Base-by-base conservation (phyloP, 495 filamentous ascomycete genomes). In the Glutinoglossum americanum region DNA sequence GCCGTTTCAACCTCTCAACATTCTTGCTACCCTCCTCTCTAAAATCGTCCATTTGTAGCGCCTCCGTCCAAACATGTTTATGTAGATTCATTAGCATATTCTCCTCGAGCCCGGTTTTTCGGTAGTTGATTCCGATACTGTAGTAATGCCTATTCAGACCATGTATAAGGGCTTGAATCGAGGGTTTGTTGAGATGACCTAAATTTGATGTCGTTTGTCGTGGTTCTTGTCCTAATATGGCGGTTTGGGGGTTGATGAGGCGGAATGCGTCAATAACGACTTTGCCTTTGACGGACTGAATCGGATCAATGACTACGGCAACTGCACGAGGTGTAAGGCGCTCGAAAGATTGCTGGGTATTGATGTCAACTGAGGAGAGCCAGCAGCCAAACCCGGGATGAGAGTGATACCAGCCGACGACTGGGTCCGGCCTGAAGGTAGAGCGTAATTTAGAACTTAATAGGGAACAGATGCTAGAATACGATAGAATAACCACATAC, bases 1-100 rank as follows among this genome's bases (percentile, higher is more conserved):
- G 79, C 64, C 83, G 80, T 74, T 89, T 78, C 72, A 98, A 79
- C 54, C 82, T 77, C 28, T 92, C 88, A 62, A 83, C 82, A 62
- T 95, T 98, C 64, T 84, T 75, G 59, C 78, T 72, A 26, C 81
- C 87, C 68, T 95, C 90, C 59, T 81, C 74, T 53, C 81, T 77
- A 78, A 97, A 98, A 68, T 97, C 89, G 55, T 89, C 85, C 93
- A 98, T 97, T 68, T 93, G 80, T 63, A 98, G 70, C 10, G 88
- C 92, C 68, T 98, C 92, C 4, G 92, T 98, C 92, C 92, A 98
- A 48, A 95, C 89, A 58, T 94, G 89, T 76, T 98, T 98, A 74
- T 98, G 92, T 59, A 98, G 72, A 65, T 97, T 98, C 92, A 98
- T 98, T 64, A 98, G 69, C 92, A 98, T 97, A 69, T 94, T 96